Conservation (phyloP, 345 rosid genomes). For the Acer saccharum region DNA sequence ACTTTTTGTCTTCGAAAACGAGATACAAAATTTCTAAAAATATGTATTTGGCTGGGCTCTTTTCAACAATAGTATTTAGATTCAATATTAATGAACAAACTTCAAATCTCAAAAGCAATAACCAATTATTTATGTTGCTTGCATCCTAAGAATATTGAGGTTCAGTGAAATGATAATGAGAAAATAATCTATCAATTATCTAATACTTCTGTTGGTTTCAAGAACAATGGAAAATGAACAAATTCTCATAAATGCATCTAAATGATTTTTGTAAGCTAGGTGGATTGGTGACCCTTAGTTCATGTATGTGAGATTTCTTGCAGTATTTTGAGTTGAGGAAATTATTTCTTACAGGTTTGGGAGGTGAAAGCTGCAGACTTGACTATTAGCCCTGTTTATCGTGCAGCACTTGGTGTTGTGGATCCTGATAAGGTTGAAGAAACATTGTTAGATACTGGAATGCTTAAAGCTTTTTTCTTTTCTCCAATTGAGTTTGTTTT, state of each 20-base stretch:
- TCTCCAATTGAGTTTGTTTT: background rate
- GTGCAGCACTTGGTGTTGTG: slow-evolving; percentile 83
- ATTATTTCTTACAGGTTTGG: slow-evolving; percentile 69
- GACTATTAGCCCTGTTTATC: slow-evolving; percentile 90
- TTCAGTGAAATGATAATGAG: background rate
- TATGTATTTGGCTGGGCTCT: too few relatives aligned
- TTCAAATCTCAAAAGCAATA: too few relatives aligned
- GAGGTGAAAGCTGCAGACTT: slow-evolving; percentile 98
- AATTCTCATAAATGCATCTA: background rate
- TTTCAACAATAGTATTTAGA: too few relatives aligned
- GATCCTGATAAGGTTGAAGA: slow-evolving; percentile 78
- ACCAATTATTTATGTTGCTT: background rate
- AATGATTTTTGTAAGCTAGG: background rate
- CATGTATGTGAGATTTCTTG: background rate
- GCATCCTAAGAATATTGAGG: background rate
- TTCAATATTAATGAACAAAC: too few relatives aligned
- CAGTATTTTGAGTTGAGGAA: background rate
- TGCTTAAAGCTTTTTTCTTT: slow-evolving; percentile 4
- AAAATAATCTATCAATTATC: too few relatives aligned
- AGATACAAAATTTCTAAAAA: too few relatives aligned
- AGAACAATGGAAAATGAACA: background rate
- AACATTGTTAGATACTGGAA: background rate
- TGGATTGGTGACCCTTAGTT: background rate
- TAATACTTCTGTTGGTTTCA: too few relatives aligned
- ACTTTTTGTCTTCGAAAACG: too few relatives aligned